These are phyloP conservation scores for Neurospora hispaniola DNA, from an alignment of 495 filamentous ascomycete species.

Conservation along the genomic window DNA sequence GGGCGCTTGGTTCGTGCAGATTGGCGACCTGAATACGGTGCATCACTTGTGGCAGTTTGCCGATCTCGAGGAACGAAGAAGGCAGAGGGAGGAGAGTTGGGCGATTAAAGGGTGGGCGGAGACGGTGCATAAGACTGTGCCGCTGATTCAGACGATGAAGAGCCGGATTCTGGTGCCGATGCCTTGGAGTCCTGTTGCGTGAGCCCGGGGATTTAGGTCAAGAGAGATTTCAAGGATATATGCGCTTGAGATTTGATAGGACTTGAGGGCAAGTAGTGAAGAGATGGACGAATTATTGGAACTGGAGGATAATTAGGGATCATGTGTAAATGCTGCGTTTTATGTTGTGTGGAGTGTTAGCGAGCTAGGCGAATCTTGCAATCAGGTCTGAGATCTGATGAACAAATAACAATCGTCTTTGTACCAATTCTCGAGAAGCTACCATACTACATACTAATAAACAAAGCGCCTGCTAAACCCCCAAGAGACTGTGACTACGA, in stretches of 20 bases:
- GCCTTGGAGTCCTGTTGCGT: constrained; percentile 91
- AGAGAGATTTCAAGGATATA: not conserved
- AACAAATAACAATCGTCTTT: not conserved
- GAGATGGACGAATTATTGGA: not conserved
- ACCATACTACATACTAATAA: not conserved
- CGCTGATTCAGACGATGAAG: constrained; percentile 92
- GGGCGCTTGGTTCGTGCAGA: constrained; percentile 97
- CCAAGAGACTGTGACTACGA: constrained; percentile 5
- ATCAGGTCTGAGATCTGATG: not conserved
- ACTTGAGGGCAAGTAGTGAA: not conserved
- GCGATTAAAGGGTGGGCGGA: constrained; percentile 91
- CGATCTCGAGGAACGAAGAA: constrained; percentile 85
- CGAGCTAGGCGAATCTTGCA: not conserved
- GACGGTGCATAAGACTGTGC: constrained; percentile 97
- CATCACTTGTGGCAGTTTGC: constrained; percentile 99
- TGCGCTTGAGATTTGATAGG: not conserved
- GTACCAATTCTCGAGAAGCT: not conserved
- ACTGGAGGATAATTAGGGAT: not conserved
- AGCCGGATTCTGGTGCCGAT: constrained; percentile 86
- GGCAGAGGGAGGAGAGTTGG: constrained; percentile 91
- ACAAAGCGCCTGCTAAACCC: constrained; percentile 5
- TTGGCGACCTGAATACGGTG: constrained; percentile 93
- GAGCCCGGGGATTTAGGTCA: constrained; percentile 4
- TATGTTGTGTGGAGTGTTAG: not conserved
- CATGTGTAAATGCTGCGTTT: not conserved